These are phyloP conservation scores for Heterobasidion irregulare DNA, from an alignment of 1,284 basidiomycete species.

Conservation along the genomic window DNA sequence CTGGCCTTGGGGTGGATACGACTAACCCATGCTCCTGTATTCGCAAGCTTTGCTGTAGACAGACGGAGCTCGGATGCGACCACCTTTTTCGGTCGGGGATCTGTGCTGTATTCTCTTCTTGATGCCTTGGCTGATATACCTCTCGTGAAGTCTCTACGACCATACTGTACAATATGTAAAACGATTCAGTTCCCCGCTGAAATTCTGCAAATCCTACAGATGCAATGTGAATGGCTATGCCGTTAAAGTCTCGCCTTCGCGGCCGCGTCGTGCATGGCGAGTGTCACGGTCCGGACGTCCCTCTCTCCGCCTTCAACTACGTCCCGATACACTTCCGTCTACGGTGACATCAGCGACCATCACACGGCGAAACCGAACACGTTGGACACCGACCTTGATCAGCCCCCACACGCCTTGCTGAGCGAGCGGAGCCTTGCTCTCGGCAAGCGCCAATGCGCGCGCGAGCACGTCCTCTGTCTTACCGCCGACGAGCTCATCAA, in stretches of 20 bases:
- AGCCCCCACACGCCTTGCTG: constrained; percentile 55
- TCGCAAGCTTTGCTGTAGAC: too few species aligned
- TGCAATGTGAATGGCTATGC: neutral
- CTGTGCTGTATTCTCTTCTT: too few species aligned
- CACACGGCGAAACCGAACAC: neutral
- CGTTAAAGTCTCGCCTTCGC: constrained; percentile 25
- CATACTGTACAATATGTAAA: too few species aligned
- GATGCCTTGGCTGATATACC: too few species aligned
- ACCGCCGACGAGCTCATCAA: constrained; percentile 62
- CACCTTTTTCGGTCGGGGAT: too few species aligned
- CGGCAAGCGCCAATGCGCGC: constrained; percentile 52
- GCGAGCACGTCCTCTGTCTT: constrained; percentile 52
- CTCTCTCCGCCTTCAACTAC: constrained; percentile 23
- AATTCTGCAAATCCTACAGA: neutral
- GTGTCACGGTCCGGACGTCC: constrained; percentile 16
- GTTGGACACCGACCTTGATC: constrained; percentile 37
- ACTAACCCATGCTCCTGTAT: neutral
- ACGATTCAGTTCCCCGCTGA: too few species aligned
- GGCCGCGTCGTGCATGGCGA: constrained; percentile 21
- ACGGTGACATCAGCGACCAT: neutral
- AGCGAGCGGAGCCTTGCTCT: constrained; percentile 38
- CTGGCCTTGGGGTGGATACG: constrained; percentile 24
- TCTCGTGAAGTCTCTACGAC: too few species aligned
- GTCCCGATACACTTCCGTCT: constrained; percentile 33
- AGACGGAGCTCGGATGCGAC: too few species aligned